Evolutionary conservation across 176 grass and related monocot species (phyloP), one percentile per base, ranked within the genome.

Genomic region (Raddia guianensis): DNA sequence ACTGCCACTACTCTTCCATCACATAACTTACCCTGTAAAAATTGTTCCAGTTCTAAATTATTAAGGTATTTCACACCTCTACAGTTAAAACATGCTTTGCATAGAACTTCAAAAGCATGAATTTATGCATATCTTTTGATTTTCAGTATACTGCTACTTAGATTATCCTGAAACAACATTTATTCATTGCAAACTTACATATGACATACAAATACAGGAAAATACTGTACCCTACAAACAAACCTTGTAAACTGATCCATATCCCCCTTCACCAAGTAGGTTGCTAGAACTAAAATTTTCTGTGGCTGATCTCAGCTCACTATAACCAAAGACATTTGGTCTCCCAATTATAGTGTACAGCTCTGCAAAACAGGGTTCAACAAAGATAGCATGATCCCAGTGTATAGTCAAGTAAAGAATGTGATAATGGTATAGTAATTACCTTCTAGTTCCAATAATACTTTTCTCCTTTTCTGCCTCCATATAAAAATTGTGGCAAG

Each of bases 221-320:
- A 27, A 27, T 27, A 27, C 27, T 27, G 32, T 16, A 84, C 58
- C 44, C 51, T 61, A 84, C 6, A 20, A 74, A 74, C 11, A 8
- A 32, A 97, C 91, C 91, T 94, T 97, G 83, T 78, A 82, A 70
- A 97, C 94, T 3, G 79, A 63, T n/a, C 94, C 94, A 85, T 91
- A 97, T 86, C 94, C 94, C 64, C 94, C 94, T 84, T 85, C 87
- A 66, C 94, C 94, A 49, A 97, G 89, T 52, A 90, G 72, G 70
- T 97, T 97, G 71, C 18, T 68, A 65, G 89, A 76, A 81, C 56
- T 87, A 54, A 97, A 97, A 34, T 78, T 81, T 20, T 94, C 89
- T 5, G 89, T 97, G 60, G 91, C 91, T 53, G 89, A 88, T 73
- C 68, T 88, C 15, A 97, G 80, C 77, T 90, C 94, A 64, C 72